Conservation (phyloP, 495 filamentous ascomycete species). For the Lasiosphaeria ovina region DNA sequence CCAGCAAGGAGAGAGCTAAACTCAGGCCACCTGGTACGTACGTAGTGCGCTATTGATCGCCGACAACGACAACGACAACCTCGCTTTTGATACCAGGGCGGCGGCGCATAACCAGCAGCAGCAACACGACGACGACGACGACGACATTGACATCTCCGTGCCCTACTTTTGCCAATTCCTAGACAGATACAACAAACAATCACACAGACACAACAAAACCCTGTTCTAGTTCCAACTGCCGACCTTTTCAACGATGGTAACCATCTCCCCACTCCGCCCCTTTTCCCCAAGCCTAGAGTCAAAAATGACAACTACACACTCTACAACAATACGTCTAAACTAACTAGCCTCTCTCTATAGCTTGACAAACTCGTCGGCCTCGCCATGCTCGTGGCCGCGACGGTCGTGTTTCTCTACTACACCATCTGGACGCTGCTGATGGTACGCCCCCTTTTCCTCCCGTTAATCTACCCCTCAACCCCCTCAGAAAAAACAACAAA, state of each 20-base stretch:
- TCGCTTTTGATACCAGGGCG: too few species aligned
- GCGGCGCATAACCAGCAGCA: too few species aligned
- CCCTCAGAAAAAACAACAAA: slow-evolving; percentile 6
- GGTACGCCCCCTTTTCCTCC: slow-evolving; percentile 49
- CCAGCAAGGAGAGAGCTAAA: too few species aligned
- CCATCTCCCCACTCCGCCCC: not conserved
- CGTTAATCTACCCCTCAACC: slow-evolving; percentile 11
- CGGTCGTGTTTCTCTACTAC: slow-evolving; percentile 97
- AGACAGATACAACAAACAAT: too few species aligned
- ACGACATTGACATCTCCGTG: too few species aligned
- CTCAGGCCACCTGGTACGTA: too few species aligned
- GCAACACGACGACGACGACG: too few species aligned
- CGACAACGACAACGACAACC: too few species aligned
- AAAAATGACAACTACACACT: not conserved
- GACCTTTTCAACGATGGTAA: not conserved
- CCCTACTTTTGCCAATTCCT: too few species aligned
- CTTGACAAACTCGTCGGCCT: slow-evolving; percentile 94
- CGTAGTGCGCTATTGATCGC: too few species aligned
- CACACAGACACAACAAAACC: not conserved
- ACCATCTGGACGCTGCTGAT: slow-evolving; percentile 96
- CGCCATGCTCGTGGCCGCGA: slow-evolving; percentile 95
- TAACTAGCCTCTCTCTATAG: slow-evolving; percentile 42
- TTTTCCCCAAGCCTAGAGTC: not conserved
- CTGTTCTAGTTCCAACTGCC: not conserved
- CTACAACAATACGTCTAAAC: not conserved